These are phyloP conservation scores for Ormosia emarginata DNA, from an alignment of 306 rosid species.

Conservation along the genomic window DNA sequence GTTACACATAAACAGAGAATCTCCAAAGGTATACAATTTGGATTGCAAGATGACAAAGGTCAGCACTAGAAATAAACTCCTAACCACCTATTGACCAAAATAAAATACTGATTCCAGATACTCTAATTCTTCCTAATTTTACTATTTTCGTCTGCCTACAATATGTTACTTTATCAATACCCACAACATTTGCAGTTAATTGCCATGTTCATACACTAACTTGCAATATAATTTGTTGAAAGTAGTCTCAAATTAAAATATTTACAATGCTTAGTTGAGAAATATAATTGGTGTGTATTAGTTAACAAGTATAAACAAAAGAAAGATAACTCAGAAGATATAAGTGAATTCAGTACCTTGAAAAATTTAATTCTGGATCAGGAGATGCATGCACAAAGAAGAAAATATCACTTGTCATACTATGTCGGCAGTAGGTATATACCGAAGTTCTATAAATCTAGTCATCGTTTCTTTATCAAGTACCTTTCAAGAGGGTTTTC, in stretches of 20 bases:
- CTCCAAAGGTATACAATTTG: neutral
- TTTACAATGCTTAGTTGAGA: neutral
- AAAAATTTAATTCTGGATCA: constrained; percentile 71
- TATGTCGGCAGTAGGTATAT: neutral
- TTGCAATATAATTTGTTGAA: neutral
- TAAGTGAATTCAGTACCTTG: constrained; percentile 46
- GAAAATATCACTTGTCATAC: constrained; percentile 20
- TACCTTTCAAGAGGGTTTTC: constrained; percentile 83
- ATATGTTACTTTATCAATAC: neutral
- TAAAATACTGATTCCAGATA: neutral
- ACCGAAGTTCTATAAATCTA: neutral
- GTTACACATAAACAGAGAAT: neutral
- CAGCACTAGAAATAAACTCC: neutral
- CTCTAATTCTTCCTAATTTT: neutral
- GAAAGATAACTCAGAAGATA: neutral
- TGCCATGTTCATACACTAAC: neutral
- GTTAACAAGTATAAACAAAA: neutral
- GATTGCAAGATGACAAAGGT: neutral
- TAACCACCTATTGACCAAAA: neutral
- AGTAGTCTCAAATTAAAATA: neutral
- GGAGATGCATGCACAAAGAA: constrained; percentile 43
- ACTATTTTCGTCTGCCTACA: neutral
- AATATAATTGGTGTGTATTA: neutral
- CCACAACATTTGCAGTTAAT: neutral
- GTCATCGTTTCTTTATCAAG: constrained; percentile 5